A percentile compares a stretch with the other conserved stretches of the same genome.
These are phyloP conservation scores for Catunica adiposa DNA, from an alignment of 2,329 filamentous ascomycete species.

Conservation along the genomic window DNA sequence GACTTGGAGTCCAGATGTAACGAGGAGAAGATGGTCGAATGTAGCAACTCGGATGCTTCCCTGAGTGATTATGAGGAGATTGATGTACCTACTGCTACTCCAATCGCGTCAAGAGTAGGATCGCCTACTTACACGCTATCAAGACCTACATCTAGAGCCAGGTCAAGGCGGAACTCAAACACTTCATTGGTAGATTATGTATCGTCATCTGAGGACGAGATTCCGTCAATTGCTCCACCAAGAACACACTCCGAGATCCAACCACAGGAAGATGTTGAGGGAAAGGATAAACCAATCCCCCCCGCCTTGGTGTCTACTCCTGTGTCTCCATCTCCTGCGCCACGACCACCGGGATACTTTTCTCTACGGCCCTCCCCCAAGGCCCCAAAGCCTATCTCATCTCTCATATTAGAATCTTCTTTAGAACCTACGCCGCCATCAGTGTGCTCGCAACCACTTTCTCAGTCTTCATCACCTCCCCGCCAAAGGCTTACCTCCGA, in stretches of 20 bases:
- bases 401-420: neutral
- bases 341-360: neutral
- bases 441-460: no score
- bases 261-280: no score
- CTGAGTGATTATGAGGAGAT: constrained; percentile 1
- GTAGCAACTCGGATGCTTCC: neutral
- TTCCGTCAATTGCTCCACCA: neutral
- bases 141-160: neutral
- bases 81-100: neutral
- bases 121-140: neutral
- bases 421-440: no score
- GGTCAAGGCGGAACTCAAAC: neutral
- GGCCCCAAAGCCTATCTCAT: neutral
- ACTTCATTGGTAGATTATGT: neutral
- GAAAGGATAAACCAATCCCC: no score
- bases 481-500: neutral
- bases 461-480: neutral
- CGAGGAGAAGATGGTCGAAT: neutral
- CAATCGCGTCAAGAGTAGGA: neutral
- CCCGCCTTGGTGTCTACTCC: no score
- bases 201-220: neutral
- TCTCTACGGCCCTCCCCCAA: neutral
- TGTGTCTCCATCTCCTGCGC: no score
- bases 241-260: no score
- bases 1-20: neutral